Conservation (phyloP, 2,329 filamentous ascomycete species). For the Venturia carpophila region DNA sequence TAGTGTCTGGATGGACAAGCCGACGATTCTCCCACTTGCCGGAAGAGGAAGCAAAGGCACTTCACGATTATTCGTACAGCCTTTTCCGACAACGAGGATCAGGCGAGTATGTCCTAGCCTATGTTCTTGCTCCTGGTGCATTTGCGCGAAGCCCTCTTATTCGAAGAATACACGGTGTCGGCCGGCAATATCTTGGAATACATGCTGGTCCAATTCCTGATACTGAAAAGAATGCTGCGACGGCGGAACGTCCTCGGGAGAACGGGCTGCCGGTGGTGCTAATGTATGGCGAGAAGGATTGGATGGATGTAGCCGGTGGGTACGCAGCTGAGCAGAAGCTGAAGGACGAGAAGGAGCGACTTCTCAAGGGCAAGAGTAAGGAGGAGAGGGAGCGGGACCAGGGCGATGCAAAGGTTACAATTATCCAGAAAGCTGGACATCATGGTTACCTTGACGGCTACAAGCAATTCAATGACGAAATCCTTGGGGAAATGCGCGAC, state of each 20-base stretch:
- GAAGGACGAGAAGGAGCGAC: conserved; percentile 55
- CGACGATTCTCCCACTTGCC: conserved; percentile 87
- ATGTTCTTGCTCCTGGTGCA: conserved; percentile 87
- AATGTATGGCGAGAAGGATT: conserved; percentile 97
- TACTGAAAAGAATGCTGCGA: conserved; percentile 18
- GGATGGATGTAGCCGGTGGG: conserved; percentile 93
- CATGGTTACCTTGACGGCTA: conserved; percentile 64
- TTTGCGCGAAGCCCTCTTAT: conserved; percentile 85
- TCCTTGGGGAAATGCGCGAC: conserved; percentile 59
- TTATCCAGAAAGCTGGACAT: conserved; percentile 65
- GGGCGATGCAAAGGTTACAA: conserved; percentile 67
- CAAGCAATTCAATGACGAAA: conserved; percentile 61
- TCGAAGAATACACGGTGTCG: conserved; percentile 75
- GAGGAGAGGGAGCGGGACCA: conserved; percentile 67
- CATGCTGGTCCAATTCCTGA: conserved; percentile 23
- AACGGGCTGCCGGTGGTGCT: conserved; percentile 76
- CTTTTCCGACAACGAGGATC: conserved; percentile 88
- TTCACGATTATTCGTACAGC: conserved; percentile 91
- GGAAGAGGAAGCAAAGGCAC: conserved; percentile 65
- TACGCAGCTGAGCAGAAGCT: conserved; percentile 73
- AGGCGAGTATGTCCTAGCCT: conserved; percentile 87
- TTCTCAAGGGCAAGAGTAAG: conserved; percentile 46
- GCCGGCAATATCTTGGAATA: conserved; percentile 53
- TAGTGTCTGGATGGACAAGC: conserved; percentile 92
- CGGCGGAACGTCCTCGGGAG: conserved; percentile 36